phyloP scores from a whole-genome alignment of 2,329 filamentous ascomycete species.

The Talaromyces sp. region DNA sequence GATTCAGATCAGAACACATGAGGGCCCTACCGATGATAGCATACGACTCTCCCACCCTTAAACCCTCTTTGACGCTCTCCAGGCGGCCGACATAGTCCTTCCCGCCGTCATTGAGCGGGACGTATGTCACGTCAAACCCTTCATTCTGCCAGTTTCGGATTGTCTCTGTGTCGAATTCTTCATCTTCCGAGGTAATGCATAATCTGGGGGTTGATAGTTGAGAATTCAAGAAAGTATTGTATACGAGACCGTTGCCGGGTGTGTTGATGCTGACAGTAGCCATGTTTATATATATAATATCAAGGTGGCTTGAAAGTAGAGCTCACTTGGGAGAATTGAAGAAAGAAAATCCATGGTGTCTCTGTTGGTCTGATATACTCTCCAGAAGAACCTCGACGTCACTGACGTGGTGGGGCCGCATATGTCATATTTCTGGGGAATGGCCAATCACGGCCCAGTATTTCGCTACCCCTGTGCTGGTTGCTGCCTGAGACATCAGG shows the following conservation, averaged over 20 bases:
- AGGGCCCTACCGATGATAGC: conserved; percentile 53
- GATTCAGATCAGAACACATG: not conserved
- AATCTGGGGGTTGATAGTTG: conserved; percentile 26
- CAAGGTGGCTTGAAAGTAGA: not conserved
- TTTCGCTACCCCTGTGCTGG: not conserved
- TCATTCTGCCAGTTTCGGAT: conserved; percentile 55
- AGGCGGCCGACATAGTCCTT: conserved; percentile 49
- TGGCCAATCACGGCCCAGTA: not conserved
- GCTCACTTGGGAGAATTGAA: not conserved
- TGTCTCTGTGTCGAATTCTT: conserved; percentile 50
- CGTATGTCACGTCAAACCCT: conserved; percentile 55
- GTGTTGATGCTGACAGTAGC: conserved; percentile 31
- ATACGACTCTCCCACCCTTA: conserved; percentile 56
- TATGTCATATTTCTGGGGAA: not conserved
- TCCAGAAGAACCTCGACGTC: not conserved
- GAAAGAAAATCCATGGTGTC: not conserved
- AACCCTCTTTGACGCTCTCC: conserved; percentile 48
- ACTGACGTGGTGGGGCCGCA: not conserved
- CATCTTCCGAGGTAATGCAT: conserved; percentile 31
- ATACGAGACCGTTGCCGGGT: conserved; percentile 30
- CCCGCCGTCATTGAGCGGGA: conserved; percentile 50
- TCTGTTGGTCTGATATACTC: not conserved
- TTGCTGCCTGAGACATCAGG: not conserved
- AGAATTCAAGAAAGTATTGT: conserved; percentile 26
- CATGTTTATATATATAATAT: conserved; percentile 16